A percentile compares a stretch with the other conserved stretches of the same genome.
Conservation (phyloP, 2,329 filamentous ascomycete species). For the Microdochium paspali region DNA sequence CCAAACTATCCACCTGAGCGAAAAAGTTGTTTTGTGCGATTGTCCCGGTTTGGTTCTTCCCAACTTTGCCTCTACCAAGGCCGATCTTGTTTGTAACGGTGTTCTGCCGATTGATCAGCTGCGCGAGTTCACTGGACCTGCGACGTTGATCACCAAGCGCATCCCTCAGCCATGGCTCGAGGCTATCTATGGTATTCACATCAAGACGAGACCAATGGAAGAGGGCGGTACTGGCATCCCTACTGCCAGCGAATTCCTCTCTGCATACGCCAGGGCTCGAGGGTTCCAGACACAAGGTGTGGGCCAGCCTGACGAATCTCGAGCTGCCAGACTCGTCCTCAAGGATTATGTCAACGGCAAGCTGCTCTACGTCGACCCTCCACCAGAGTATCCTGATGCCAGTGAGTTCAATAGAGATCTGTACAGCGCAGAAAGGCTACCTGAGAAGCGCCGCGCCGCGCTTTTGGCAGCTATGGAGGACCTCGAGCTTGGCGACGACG, state of each 20-base stretch:
- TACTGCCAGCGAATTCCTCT: slow-evolving; percentile 75
- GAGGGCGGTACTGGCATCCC: slow-evolving; percentile 87
- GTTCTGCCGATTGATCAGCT: slow-evolving; percentile 94
- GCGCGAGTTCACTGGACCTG: slow-evolving; percentile 83
- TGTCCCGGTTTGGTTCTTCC: slow-evolving; percentile 97
- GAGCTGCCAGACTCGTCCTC: slow-evolving; percentile 79
- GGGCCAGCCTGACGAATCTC: slow-evolving; percentile 86
- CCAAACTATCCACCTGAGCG: slow-evolving; percentile 91
- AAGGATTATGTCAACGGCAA: slow-evolving; percentile 99
- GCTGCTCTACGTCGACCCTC: slow-evolving; percentile 83
- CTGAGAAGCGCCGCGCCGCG: slow-evolving; percentile 65
- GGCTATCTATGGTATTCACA: slow-evolving; percentile 87
- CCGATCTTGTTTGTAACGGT: slow-evolving; percentile 90
- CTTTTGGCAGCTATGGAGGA: slow-evolving; percentile 42
- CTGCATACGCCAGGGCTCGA: slow-evolving; percentile 78
- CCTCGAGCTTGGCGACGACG: slow-evolving; percentile 29
- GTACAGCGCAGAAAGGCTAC: slow-evolving; percentile 75
- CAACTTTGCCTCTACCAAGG: slow-evolving; percentile 95
- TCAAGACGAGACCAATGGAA: slow-evolving; percentile 68
- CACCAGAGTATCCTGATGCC: slow-evolving; percentile 63
- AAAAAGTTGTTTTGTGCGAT: slow-evolving; percentile 87
- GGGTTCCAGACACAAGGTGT: slow-evolving; percentile 86
- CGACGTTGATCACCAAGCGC: slow-evolving; percentile 70
- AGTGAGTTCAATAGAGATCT: slow-evolving; percentile 80
- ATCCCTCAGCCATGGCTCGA: slow-evolving; percentile 87